Base-by-base conservation (phyloP, 2,329 filamentous ascomycete species). In the Phialocephala subalpina region DNA sequence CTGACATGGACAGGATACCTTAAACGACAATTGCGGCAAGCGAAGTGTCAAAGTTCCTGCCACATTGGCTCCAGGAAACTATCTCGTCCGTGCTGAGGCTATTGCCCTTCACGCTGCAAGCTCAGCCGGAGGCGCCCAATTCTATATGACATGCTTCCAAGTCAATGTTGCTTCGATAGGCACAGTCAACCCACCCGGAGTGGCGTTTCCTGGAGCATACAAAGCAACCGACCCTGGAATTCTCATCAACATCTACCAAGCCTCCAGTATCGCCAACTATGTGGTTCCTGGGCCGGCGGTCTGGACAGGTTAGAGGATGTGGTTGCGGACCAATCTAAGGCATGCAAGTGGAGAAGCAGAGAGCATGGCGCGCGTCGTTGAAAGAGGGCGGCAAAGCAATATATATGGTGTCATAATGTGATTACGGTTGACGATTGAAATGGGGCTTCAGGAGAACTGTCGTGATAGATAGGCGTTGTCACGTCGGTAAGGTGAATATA, bases 51-150 rank as follows among this genome's bases (percentile, higher is more conserved):
- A 77, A 67, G 75, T 87, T 66, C 85, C 85, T 47, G 73, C 78
- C 38, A 83, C 81, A 76, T 80, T 87, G 65, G 82, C 84, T 3
- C 78, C 83, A 1, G 85, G 85, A 53, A 79, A 86, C 58, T 87
- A 87, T 70, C 81, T 87, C 33, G 77, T 88, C 73, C 81, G 85
- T 52, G 82, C 84, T 33, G 85, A 87, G 77, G 79, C 83, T 36
- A 79, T 86, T 49, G 84, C 84, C 7, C 78, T 87, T 53, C 84
- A 87, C 76, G 83, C 84, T 20, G 84, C 84, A 18, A 75, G 76
- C 66, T 73, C 66, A 14, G 65, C 66, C 16, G 80, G 78, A 22
- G 75, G 73, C 16, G 79, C 79, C 22, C 78, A 81, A 63, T 77
- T 79, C 66, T 80, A 80, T 64, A 72, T 38, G 69, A 57, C 67